These are phyloP conservation scores for Syzygium syzygioides DNA, from an alignment of 441 rosid species.

Conservation along the genomic window DNA sequence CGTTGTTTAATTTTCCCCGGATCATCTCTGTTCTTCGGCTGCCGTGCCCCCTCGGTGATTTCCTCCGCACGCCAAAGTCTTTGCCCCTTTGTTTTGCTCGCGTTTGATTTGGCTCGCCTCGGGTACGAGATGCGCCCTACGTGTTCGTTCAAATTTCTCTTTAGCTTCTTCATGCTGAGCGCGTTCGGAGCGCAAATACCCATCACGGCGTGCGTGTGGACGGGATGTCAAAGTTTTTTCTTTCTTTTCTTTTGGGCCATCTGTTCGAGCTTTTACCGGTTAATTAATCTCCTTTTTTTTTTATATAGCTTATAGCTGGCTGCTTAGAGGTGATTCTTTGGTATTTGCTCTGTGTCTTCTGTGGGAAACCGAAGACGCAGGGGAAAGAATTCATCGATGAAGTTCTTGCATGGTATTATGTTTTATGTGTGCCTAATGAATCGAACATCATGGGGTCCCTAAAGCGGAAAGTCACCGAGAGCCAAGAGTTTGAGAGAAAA, in stretches of 20 bases:
- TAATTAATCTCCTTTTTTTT: neutral
- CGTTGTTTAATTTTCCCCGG: neutral
- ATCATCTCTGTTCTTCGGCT: neutral
- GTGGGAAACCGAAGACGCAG: neutral
- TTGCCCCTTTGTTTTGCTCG: neutral
- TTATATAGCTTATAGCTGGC: neutral
- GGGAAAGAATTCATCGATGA: neutral
- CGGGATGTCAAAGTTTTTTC: neutral
- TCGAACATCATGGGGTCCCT: neutral
- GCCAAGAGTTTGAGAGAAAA: neutral
- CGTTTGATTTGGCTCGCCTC: neutral
- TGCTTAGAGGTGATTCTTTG: neutral
- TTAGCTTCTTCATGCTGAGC: neutral
- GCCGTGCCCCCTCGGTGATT: neutral
- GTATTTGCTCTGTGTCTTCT: neutral
- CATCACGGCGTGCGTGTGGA: neutral
- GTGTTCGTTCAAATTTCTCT: neutral
- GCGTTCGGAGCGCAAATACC: neutral
- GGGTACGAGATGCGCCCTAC: neutral
- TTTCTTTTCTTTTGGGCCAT: neutral
- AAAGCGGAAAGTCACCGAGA: neutral
- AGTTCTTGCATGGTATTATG: neutral
- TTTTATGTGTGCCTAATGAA: neutral
- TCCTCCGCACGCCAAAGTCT: neutral
- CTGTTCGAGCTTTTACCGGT: neutral